Percentiles rank a stretch among this genome's conserved stretches.
Evolutionary conservation across 768 basidiomycete genomes (phyloP).

Genomic region (Russula sp.): DNA sequence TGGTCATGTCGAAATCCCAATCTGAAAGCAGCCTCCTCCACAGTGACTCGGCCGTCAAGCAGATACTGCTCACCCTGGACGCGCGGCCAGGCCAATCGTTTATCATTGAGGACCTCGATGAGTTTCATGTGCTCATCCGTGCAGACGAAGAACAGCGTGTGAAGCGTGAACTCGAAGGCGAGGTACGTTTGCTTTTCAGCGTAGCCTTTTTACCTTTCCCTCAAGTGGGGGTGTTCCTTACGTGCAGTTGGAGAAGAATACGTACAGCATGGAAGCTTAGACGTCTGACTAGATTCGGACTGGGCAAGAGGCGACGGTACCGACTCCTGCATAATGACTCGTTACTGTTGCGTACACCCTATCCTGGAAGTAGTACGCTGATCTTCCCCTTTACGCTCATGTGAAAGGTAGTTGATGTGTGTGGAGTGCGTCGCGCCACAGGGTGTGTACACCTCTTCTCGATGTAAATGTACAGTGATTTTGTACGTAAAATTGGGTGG

Average conservation of each 20-base stretch:
- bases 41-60: slow-evolving; percentile 87
- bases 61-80: slow-evolving; percentile 78
- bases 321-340: no score
- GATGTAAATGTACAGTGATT: neutral
- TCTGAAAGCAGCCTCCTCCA: neutral
- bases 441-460: neutral
- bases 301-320: neutral
- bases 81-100: slow-evolving; percentile 58
- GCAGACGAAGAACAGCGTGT: slow-evolving; percentile 76
- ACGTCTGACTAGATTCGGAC: neutral
- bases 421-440: no score
- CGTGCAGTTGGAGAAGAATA: slow-evolving; percentile 75
- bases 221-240: neutral
- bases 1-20: neutral
- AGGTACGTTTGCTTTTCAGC: slow-evolving; percentile 42
- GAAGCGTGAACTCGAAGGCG: slow-evolving; percentile 62
- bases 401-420: no score
- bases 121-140: slow-evolving; percentile 76
- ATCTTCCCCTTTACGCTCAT: neutral
- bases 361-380: neutral
- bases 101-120: slow-evolving; percentile 84
- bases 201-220: neutral
- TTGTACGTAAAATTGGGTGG: neutral
- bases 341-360: neutral
- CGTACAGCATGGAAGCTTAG: slow-evolving; percentile 57